phyloP scores from a whole-genome alignment of 306 rosid genomes.

The Cucumis sativus region DNA sequence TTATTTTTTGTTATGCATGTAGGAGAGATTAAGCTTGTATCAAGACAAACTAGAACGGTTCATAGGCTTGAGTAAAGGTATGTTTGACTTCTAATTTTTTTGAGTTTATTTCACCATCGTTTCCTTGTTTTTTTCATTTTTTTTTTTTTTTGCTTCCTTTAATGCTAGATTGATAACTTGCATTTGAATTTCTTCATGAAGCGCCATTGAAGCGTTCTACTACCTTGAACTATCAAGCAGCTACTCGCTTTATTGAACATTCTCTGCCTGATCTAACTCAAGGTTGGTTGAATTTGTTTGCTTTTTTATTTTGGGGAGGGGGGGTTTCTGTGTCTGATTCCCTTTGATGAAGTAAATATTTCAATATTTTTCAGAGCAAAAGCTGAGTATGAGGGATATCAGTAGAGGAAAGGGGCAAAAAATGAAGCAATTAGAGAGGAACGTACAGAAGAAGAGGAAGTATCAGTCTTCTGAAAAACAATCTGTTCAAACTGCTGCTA shows the following conservation, averaged over 20 bases:
- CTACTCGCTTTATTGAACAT: conserved; percentile 78
- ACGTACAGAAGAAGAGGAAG: conserved; percentile 67
- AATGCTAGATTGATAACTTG: not conserved
- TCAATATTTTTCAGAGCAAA: conserved; percentile 42
- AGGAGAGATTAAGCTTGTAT: conserved; percentile 71
- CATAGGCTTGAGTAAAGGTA: conserved; percentile 59
- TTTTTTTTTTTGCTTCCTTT: not conserved
- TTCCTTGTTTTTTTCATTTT: not conserved
- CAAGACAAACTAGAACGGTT: conserved; percentile 50
- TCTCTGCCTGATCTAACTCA: conserved; percentile 77
- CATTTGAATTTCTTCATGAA: conserved; percentile 35
- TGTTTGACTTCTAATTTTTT: not conserved
- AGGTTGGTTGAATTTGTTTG: conserved; percentile 35
- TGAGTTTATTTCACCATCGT: not conserved
- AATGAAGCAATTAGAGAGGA: conserved; percentile 31
- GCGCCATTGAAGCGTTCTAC: conserved; percentile 84
- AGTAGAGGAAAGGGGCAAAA: conserved; percentile 54
- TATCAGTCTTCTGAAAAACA: conserved; percentile 48
- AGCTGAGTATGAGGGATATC: conserved; percentile 47
- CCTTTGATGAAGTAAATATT: conserved; percentile 10
- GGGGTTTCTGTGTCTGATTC: not conserved
- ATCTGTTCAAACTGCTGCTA: conserved; percentile 61
- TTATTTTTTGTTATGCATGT: not conserved
- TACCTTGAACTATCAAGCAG: conserved; percentile 69
- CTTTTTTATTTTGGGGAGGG: not conserved